Percentiles rank a stretch among this genome's conserved stretches.
These are phyloP conservation scores for Leishmania tropica DNA, from an alignment of 208 protist species.

Conservation along the genomic window DNA sequence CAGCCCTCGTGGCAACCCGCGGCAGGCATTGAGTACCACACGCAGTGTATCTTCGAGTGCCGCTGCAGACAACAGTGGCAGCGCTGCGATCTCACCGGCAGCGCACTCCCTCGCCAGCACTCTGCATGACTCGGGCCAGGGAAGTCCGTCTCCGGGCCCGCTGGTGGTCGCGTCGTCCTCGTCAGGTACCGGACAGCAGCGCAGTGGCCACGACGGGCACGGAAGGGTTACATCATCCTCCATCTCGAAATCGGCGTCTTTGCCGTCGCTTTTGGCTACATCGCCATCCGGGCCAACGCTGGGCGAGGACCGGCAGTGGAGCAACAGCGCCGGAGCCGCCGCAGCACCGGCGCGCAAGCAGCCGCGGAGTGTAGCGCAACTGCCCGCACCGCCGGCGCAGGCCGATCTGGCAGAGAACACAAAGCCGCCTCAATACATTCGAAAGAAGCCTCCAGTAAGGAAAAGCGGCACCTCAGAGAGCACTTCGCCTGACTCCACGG, in stretches of 20 bases:
- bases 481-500: background rate
- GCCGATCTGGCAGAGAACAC: background rate
- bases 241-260: background rate
- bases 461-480: background rate
- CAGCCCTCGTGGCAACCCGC: background rate
- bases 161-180: background rate
- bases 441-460: background rate
- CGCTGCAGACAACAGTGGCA: background rate
- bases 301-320: background rate
- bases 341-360: background rate
- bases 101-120: background rate
- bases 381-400: background rate
- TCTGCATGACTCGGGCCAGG: background rate
- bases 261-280: background rate
- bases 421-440: background rate
- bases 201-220: no score
- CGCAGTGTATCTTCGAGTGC: background rate
- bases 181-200: background rate
- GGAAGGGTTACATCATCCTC: background rate
- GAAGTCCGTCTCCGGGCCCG: background rate
- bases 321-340: background rate
- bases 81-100: background rate
- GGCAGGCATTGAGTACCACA: background rate
- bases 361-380: background rate
- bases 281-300: background rate